Evolutionary conservation across 2,329 filamentous ascomycete genomes (phyloP).

Genomic region (Leptodontidium sp.): DNA sequence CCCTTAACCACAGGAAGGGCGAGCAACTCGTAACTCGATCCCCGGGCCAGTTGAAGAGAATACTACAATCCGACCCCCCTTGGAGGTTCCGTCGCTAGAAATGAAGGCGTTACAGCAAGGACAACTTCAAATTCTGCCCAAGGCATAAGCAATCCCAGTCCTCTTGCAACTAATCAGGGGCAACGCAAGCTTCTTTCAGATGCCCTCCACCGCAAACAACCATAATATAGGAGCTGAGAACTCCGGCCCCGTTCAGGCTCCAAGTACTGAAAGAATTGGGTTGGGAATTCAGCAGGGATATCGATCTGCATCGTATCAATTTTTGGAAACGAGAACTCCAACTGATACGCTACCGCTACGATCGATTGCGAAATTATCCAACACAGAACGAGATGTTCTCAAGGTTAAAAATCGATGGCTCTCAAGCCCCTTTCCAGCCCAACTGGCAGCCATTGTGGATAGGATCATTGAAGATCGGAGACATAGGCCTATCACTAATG

Average conservation of each 20-base stretch:
- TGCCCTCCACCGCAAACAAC: no score
- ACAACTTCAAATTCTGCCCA: no score
- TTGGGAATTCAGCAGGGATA: not conserved
- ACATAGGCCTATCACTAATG: constrained; percentile 12
- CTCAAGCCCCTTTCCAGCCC: not conserved
- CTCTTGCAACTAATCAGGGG: no score
- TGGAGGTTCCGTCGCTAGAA: no score
- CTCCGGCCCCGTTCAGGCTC: not conserved
- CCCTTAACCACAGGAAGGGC: no score
- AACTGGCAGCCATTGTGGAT: constrained; percentile 21
- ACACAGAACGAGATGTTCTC: not conserved
- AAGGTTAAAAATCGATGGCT: constrained; percentile 10
- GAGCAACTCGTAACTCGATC: no score
- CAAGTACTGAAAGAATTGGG: not conserved
- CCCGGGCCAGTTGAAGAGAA: no score
- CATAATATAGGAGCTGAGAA: no score
- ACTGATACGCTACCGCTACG: not conserved
- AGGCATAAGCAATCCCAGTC: no score
- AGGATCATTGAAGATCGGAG: constrained; percentile 17
- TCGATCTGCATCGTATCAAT: not conserved
- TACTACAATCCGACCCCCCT: no score
- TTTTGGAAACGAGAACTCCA: not conserved
- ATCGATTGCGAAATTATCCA: not conserved
- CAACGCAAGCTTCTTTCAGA: no score
- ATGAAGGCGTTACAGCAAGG: no score